Evolutionary conservation across 306 rosid genomes (phyloP).

Genomic region (Prosopis cineraria): DNA sequence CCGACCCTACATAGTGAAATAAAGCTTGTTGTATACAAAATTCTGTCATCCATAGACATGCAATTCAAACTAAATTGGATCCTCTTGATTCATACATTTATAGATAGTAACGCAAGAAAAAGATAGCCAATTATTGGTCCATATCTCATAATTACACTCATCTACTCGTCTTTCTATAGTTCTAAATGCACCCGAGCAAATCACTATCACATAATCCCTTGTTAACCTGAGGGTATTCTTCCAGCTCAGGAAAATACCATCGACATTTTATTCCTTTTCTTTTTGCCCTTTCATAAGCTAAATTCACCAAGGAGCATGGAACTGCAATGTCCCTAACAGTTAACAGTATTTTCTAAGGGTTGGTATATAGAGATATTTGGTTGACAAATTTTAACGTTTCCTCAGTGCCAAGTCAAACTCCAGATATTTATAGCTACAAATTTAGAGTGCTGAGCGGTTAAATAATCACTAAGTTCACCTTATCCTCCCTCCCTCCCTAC

Average conservation of each 20-base stretch:
- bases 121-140: neutral
- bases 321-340: neutral
- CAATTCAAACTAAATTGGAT: neutral
- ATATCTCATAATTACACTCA: neutral
- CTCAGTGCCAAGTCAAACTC: neutral
- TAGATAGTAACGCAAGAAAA: neutral
- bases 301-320: constrained; percentile 9
- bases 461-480: neutral
- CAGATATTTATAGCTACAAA: neutral
- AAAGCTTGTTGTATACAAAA: no score
- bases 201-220: neutral
- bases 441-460: neutral
- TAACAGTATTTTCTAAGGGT: neutral
- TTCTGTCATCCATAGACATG: no score
- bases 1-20: no score
- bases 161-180: neutral
- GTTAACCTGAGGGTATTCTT: neutral
- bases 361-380: neutral
- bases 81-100: neutral
- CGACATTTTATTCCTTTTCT: neutral
- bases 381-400: neutral
- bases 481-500: neutral
- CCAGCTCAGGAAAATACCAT: neutral
- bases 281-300: neutral
- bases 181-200: neutral